These are phyloP conservation scores for Chlorella sp. DNA, from an alignment of 139 green algal species.

Conservation along the genomic window DNA sequence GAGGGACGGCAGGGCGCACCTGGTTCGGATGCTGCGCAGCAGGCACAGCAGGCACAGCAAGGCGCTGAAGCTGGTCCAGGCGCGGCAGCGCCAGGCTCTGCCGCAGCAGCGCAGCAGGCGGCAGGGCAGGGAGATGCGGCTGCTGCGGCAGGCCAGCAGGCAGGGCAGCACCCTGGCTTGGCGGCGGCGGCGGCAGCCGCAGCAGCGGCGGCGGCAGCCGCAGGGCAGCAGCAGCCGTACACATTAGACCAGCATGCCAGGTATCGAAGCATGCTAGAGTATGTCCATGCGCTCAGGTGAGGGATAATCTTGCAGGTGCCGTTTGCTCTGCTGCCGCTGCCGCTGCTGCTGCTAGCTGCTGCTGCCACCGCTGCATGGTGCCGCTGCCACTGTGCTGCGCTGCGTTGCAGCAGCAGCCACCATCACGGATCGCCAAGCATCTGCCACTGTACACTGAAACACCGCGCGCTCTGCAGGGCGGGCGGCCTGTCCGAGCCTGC, in stretches of 20 bases:
- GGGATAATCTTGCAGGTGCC: neutral
- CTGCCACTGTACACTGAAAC: too few species aligned
- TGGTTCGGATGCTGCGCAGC: neutral
- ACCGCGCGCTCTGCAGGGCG: constrained; percentile 14
- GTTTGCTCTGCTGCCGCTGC: neutral
- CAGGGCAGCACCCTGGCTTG: neutral
- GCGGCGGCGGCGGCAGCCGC: neutral
- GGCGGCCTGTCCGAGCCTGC: constrained; percentile 13
- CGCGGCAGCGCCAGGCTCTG: neutral
- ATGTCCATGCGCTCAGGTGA: constrained; percentile 6
- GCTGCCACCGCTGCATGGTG: too few species aligned
- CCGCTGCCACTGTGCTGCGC: too few species aligned
- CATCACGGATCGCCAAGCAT: too few species aligned
- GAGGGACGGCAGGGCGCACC: neutral
- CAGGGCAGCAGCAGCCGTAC: neutral
- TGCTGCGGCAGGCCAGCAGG: neutral
- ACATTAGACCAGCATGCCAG: neutral
- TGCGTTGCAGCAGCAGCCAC: too few species aligned
- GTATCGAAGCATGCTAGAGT: neutral
- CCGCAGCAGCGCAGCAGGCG: neutral
- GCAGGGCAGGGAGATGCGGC: neutral
- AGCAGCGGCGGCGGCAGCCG: neutral
- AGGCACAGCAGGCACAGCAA: neutral
- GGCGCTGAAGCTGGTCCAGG: neutral
- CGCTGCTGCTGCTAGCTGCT: neutral